Evolutionary conservation across 2,329 filamentous ascomycete species (phyloP), one percentile per base, ranked within the genome.

Genomic region (Coniochaeta pulveracea): DNA sequence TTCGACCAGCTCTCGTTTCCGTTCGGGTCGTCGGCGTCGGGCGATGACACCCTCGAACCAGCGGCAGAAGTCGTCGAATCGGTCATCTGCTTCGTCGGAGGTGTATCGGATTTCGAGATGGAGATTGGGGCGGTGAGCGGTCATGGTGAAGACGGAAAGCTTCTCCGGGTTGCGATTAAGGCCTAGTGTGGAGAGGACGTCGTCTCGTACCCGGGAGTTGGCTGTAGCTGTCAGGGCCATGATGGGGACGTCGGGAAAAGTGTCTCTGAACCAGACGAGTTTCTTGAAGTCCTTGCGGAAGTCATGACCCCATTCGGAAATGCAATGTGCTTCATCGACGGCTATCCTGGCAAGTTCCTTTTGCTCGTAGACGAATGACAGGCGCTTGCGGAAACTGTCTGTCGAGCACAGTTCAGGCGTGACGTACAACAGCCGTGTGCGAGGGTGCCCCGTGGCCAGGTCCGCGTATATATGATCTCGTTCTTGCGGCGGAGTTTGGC

Each of bases 251-350:
- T 82, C 71, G 0, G 86, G 84, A 43, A 91, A 86, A 5, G 76
- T 76, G 31, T 75, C 68, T 44, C 83, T 80, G 61, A 96, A 91
- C 76, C 85, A 95, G 3, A 74, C 79, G 6, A 96, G 68, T 14
- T 80, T 73, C 50, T 91, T 86, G 57, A 94, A 96, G 37, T 86
- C 83, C 22, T 80, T 83, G n/a, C 89, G 80, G 52, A 96, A 96
- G 55, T 96, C 89, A 53, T 96, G 88, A 2, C 89, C 89, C 89
- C 89, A 95, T 76, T 95, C 88, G 16, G 85, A 93, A 45, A 96
- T 93, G 54, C 89, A 96, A 55, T 96, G 89, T 3, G 89, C 89
- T 59, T 96, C 89, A 49, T 96, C 89, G 37, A 96, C 78, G 30
- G 83, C 89, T 41, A 96, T 75, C 10, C 89, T 76, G 8, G 81